Base-by-base conservation (phyloP, 2,329 filamentous ascomycete species). In the Purpureocillium lavendulum region DNA sequence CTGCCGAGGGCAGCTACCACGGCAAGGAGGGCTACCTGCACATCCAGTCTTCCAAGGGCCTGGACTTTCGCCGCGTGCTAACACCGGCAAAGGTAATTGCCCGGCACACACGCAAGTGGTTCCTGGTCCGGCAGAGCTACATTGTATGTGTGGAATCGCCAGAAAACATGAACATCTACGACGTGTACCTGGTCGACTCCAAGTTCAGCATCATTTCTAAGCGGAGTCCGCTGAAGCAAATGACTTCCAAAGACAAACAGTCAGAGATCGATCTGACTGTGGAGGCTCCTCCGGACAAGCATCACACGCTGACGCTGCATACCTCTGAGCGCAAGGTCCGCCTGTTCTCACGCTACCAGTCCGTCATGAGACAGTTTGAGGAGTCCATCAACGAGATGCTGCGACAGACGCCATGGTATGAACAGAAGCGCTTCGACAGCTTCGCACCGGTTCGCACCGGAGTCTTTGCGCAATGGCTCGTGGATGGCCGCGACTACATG, bases 101-200 rank as follows among this genome's bases (percentile, higher is more conserved):
- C 38, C 78, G 88, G 11, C 89, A 96, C 61, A 84, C 80, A 44
- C 87, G 88, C 14, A 96, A 96, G 60, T 98, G 92, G 92, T 98
- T 98, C 58, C 70, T 97, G 15, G 88, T 98, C n/a, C 75, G 92
- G 38, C 89, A 97, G 61, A 97, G 88, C 65, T 98, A 98, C 55
- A 82, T 98, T 43, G 90, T 95, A 33, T 96, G 90, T 50, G 89
- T 97, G n/a, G 90, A 97, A 57, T 96, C 92, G 0, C 92, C 92
- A 0, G 90, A 97, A 59, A 94, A 94, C 52, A 94, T 97, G 84
- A 90, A 95, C 54, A 94, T 97, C 28, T 96, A 95, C 58, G 94
- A 98, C 62, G 92, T 98, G 16, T 97, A 96, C 60, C 73, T 98
- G n/a, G 86, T 97, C 18, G 92, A 98, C 56, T 75, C 84, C 2